phyloP scores from a whole-genome alignment of 1,139 yeast genomes.

The Kluyveromyces sp. region DNA sequence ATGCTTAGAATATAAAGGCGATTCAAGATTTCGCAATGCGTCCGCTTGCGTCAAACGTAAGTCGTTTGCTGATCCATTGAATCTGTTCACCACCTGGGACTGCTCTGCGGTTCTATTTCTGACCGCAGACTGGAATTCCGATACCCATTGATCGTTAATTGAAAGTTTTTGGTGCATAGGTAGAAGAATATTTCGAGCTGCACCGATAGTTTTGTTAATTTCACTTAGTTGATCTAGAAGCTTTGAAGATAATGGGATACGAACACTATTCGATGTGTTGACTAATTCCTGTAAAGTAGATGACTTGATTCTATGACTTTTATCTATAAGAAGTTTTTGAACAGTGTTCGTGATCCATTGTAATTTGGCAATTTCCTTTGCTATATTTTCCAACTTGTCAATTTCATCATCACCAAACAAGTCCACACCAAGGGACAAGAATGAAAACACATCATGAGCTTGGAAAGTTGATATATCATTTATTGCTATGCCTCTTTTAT shows the following conservation, averaged over 20 bases:
- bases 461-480: slow-evolving; percentile 3
- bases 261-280: background rate
- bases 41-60: slow-evolving; percentile 22
- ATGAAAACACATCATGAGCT: slow-evolving; percentile 8
- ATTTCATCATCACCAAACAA: slow-evolving; percentile 8
- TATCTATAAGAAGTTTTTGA: slow-evolving; percentile 21
- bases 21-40: slow-evolving; percentile 5
- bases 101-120: slow-evolving; percentile 7
- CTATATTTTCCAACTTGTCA: slow-evolving; percentile 12
- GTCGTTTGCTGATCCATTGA: slow-evolving; percentile 25
- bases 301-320: slow-evolving; percentile 17
- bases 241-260: slow-evolving; percentile 20
- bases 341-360: slow-evolving; percentile 16
- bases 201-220: background rate
- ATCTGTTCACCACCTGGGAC: slow-evolving; percentile 11
- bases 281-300: too few species aligned
- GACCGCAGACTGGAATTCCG: slow-evolving; percentile 7
- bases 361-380: slow-evolving; percentile 10
- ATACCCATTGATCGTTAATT: slow-evolving; percentile 11
- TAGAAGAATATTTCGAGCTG: background rate
- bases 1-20: slow-evolving; percentile 10
- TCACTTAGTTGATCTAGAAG: slow-evolving; percentile 7
- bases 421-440: slow-evolving; percentile 15
- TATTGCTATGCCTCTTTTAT: slow-evolving; percentile 27
- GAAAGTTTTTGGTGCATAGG: slow-evolving; percentile 5